A percentile compares a stretch with the other conserved stretches of the same genome.
Evolutionary conservation across 1,284 basidiomycete species (phyloP).

Genomic region (Puccinia triticina): DNA sequence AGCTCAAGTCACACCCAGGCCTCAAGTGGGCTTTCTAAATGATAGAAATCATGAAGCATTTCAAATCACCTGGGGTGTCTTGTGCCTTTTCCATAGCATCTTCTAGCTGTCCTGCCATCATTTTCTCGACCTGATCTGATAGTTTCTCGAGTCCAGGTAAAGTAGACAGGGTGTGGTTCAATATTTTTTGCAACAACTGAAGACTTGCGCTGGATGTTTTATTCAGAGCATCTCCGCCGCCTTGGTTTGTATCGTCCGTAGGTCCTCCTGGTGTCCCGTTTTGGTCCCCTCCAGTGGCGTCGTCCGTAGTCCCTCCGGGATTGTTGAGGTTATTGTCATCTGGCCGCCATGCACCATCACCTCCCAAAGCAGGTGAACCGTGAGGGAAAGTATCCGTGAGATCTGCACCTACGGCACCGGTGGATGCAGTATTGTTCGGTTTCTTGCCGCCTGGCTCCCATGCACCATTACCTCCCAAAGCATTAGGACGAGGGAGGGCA

Average conservation of each 20-base stretch:
- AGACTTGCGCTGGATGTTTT: not conserved
- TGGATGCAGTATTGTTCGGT: not conserved
- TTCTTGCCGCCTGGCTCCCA: no score
- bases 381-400: not conserved
- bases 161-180: constrained; percentile 32
- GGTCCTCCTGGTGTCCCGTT: not conserved
- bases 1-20: not conserved
- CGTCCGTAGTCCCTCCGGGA: not conserved
- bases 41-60: not conserved
- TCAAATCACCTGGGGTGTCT: not conserved
- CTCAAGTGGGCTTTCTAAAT: not conserved
- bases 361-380: not conserved
- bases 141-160: constrained; percentile 24
- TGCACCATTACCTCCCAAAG: not conserved
- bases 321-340: not conserved
- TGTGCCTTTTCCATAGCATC: not conserved
- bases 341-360: not conserved
- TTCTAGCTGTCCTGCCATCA: constrained; percentile 14
- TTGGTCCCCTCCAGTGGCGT: not conserved
- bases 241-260: no score
- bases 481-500: no score
- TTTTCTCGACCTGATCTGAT: constrained; percentile 20
- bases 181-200: constrained; percentile 22
- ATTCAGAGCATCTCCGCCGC: not conserved
- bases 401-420: not conserved